Base-by-base conservation (phyloP, 768 basidiomycete species). In the Daedalea quercina region DNA sequence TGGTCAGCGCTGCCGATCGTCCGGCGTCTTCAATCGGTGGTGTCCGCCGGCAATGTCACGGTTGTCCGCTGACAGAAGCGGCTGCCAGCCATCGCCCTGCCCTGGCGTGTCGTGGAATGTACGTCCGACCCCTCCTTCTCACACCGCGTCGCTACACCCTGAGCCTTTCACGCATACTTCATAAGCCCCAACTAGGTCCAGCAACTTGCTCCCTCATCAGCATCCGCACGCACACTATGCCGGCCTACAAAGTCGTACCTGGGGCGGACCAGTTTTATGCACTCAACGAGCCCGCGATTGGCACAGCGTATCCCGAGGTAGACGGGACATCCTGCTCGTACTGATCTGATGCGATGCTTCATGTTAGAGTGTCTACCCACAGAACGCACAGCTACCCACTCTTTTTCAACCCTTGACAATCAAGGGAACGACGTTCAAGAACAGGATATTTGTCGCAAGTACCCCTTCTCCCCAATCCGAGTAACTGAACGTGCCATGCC, bases 351-450 rank as follows among this genome's bases (percentile, higher is more conserved):
- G 22, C 24, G 40, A 42, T 42, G 28, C 17, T 49, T 41, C 50
- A 28, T 33, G 19, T 41, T 60, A 67, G 70, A 64, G 66, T 0
- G 55, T 67, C 34, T 77, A 73, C 59, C 63, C 71, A 4, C 70
- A 84, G 70, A 82, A 80, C 61, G 67, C 66, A 22, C 61, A 71
- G 4, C 65, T 76, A 0, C 86, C 88, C 0, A 63, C 72, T 42
- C 66, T 91, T 13, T 92, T 92, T 68, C 67, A 80, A 53, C 81
- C 85, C 3, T 59, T 92, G 22, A 82, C 72, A 9, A 75, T 93
- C 33, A 71, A 76, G 45, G 77, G 75, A 25, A 66, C 80, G 1
- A 74, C 72, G 6, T 87, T 93, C 73, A 85, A 86, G 65, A 90
- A 92, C 66, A 71, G 88, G 50, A 79, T 87, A 37, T 87, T 79